Evolutionary conservation across 2,329 filamentous ascomycete species (phyloP).

Genomic region (Thielaviopsis musarum): DNA sequence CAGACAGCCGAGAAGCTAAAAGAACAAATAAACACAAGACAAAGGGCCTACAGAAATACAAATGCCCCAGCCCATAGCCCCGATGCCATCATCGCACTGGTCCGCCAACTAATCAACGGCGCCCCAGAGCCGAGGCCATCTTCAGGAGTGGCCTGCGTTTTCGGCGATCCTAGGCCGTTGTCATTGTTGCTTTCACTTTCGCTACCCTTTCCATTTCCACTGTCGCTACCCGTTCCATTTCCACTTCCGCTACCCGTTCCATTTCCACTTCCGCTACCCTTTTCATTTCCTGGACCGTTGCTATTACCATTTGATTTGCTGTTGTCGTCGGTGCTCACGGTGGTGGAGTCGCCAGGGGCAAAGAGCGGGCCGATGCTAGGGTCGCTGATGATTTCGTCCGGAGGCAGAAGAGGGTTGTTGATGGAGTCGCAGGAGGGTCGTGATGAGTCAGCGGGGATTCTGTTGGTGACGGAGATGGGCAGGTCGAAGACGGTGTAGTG

Average conservation of each 20-base stretch:
- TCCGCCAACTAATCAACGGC: conserved; percentile 18
- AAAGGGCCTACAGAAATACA: conserved; percentile 1
- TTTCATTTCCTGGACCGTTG: conserved; percentile 15
- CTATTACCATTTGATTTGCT: neutral
- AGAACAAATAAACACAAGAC: neutral
- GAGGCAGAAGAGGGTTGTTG: conserved; percentile 33
- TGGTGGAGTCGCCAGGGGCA: conserved; percentile 32
- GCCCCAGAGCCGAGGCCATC: conserved; percentile 21
- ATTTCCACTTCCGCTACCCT: conserved; percentile 14
- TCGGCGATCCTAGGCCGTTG: conserved; percentile 16
- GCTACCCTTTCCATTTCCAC: conserved; percentile 18
- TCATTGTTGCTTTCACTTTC: conserved; percentile 5
- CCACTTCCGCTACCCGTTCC: conserved; percentile 18
- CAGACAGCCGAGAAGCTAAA: neutral
- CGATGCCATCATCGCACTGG: conserved; percentile 8
- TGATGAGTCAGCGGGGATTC: conserved; percentile 27
- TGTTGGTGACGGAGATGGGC: conserved; percentile 51
- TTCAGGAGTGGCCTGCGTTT: conserved; percentile 17
- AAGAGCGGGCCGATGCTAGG: conserved; percentile 28
- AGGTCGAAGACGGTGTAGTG: conserved; percentile 57
- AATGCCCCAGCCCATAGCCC: neutral
- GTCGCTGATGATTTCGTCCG: conserved; percentile 25
- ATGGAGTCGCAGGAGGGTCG: conserved; percentile 33
- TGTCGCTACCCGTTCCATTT: conserved; percentile 17
- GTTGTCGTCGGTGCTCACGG: conserved; percentile 17